Evolutionary conservation across 2,329 filamentous ascomycete genomes (phyloP).

Genomic region (Dactylonectria macrodidyma): DNA sequence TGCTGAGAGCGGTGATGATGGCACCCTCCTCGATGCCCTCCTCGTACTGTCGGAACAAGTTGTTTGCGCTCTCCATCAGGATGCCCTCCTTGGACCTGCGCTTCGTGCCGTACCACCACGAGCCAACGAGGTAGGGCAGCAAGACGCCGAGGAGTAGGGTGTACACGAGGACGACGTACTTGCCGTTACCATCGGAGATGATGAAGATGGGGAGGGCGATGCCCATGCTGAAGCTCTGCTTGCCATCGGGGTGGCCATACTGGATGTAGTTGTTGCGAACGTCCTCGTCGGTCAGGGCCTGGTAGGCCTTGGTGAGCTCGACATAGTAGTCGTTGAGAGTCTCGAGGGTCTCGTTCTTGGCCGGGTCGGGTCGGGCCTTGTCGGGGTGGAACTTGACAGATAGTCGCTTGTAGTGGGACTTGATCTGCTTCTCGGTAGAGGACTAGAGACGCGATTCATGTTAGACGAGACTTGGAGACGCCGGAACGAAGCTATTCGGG

Average conservation of each 20-base stretch:
- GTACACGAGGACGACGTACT: slow-evolving; percentile 94
- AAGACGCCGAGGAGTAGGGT: slow-evolving; percentile 89
- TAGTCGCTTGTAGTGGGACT: slow-evolving; percentile 88
- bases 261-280: slow-evolving; percentile 97
- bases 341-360: slow-evolving; percentile 92
- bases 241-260: slow-evolving; percentile 96
- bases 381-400: slow-evolving; percentile 93
- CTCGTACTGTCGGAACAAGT: slow-evolving; percentile 93
- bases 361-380: slow-evolving; percentile 86
- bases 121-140: slow-evolving; percentile 92
- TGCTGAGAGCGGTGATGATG: slow-evolving; percentile 85
- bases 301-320: slow-evolving; percentile 97
- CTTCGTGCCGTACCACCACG: slow-evolving; percentile 99
- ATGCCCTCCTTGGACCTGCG: slow-evolving; percentile 94
- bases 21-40: slow-evolving; percentile 86
- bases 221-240: slow-evolving; percentile 97
- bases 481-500: not conserved
- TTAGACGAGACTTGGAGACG: slow-evolving; percentile 26
- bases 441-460: slow-evolving; percentile 64
- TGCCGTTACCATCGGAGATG: slow-evolving; percentile 92
- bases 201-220: slow-evolving; percentile 96
- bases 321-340: slow-evolving; percentile 90
- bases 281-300: slow-evolving; percentile 97
- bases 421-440: slow-evolving; percentile 90
- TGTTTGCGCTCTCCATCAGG: slow-evolving; percentile 92